Evolutionary conservation across 306 rosid species (phyloP).

Genomic region (Dalbergia cultrata): DNA sequence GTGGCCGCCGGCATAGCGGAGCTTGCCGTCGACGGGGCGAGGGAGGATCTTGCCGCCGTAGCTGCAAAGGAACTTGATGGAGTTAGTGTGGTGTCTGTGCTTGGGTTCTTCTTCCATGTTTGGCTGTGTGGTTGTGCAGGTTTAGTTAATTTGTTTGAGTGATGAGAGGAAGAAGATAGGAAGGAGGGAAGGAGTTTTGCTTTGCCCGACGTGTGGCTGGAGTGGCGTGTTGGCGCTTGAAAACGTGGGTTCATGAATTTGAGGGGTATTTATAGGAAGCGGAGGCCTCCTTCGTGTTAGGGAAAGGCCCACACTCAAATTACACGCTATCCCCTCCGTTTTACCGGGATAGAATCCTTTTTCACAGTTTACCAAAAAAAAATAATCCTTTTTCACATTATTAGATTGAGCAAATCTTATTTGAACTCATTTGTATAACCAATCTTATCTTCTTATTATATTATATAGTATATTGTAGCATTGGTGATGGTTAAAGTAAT

Average conservation of each 20-base stretch:
- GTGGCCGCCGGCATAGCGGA: conserved; percentile 88
- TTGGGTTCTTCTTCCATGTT: conserved; percentile 2
- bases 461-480: no score
- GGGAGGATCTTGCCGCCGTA: conserved; percentile 91
- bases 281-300: conserved; percentile 38
- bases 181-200: neutral
- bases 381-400: no score
- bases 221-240: conserved; percentile 25
- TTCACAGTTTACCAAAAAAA: no score
- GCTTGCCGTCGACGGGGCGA: conserved; percentile 71
- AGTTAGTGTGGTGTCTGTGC: neutral
- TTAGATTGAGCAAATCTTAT: no score
- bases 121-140: conserved; percentile 27
- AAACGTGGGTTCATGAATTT: conserved; percentile 46
- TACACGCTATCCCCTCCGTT: conserved; percentile 1
- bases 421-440: no score
- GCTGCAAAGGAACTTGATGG: conserved; percentile 79
- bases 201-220: neutral
- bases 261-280: conserved; percentile 56
- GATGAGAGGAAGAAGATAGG: neutral
- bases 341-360: no score
- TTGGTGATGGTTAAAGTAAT: no score
- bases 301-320: conserved; percentile 46
- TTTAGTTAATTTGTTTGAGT: neutral
- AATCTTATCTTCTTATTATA: no score